These are phyloP conservation scores for Parasitella parasitica DNA, from an alignment of 371 early-diverging fungal species.

Conservation along the genomic window DNA sequence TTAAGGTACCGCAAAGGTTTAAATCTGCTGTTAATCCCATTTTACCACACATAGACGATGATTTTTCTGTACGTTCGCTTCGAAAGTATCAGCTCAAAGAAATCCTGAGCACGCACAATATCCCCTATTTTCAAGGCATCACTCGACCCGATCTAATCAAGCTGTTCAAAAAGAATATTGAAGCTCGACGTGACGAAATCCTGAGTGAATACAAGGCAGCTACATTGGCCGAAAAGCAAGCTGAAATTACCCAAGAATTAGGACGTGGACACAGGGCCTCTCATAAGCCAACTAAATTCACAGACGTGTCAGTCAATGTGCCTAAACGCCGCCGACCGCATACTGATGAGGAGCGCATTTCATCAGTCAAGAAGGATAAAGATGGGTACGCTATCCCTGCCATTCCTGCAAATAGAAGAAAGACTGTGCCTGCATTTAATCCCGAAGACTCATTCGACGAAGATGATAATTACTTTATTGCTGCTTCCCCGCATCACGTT, in stretches of 20 bases:
- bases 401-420: neutral
- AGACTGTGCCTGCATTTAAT: neutral
- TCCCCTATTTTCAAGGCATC: constrained; percentile 2
- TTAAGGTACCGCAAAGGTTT: no score
- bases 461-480: neutral
- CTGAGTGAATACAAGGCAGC: neutral
- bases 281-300: neutral
- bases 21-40: no score
- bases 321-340: neutral
- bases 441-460: constrained; percentile 11
- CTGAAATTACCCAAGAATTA: neutral
- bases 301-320: no score
- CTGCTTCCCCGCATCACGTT: neutral
- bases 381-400: constrained; percentile 17
- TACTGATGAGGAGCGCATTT: neutral
- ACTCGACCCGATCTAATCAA: neutral
- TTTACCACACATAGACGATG: neutral
- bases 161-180: constrained; percentile 11
- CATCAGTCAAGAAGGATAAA: neutral
- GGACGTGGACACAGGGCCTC: constrained; percentile 2
- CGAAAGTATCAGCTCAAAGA: constrained; percentile 20
- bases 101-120: constrained; percentile 5
- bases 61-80: constrained; percentile 15
- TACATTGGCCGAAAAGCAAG: neutral
- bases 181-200: constrained; percentile 6